Percentiles rank a stretch among this genome's conserved stretches.
Conservation (phyloP, 2,329 filamentous ascomycete genomes). For the Cercospora canescens region DNA sequence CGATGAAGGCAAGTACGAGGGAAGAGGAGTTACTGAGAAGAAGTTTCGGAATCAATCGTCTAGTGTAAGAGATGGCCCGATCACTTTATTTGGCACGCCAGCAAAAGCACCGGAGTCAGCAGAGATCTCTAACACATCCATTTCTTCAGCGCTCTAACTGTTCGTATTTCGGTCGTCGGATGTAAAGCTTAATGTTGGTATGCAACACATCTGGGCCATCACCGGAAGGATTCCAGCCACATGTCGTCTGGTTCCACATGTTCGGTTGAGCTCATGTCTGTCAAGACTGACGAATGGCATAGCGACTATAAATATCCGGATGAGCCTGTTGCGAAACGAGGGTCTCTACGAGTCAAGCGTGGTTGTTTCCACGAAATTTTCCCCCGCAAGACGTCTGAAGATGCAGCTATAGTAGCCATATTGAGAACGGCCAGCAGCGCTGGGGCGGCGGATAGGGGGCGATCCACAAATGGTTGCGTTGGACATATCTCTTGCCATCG, state of each 20-base stretch:
- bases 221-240: background rate
- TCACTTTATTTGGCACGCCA: background rate
- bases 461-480: background rate
- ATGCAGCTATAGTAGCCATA: background rate
- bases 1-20: background rate
- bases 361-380: constrained; percentile 1
- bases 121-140: background rate
- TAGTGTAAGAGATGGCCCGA: background rate
- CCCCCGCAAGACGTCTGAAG: background rate
- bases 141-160: background rate
- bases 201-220: background rate
- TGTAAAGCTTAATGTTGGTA: background rate
- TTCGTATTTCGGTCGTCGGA: background rate
- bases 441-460: background rate
- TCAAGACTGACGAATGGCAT: background rate
- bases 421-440: background rate
- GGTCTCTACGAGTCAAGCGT: constrained; percentile 5
- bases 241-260: background rate
- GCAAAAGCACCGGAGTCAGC: background rate
- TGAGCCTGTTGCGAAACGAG: background rate
- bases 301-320: background rate
- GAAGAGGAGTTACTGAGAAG: background rate
- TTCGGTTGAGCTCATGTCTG: background rate
- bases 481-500: too few species aligned
- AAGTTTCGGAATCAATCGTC: background rate